Evolutionary conservation across 352 stramenopile species (phyloP), one percentile per base, ranked within the genome.

Genomic region (Elongisporangium anandrum): DNA sequence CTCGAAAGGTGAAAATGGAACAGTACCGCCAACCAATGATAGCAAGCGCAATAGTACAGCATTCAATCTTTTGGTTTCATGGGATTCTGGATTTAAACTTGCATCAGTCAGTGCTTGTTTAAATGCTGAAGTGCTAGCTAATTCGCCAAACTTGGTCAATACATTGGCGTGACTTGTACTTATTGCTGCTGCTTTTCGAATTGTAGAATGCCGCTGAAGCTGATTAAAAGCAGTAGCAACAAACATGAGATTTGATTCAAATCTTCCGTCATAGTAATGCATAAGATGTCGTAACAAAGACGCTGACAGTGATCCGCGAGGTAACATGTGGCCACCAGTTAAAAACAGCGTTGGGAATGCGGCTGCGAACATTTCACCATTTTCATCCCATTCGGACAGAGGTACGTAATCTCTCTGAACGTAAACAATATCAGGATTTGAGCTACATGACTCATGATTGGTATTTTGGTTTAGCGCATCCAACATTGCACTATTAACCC

Each of bases 1-100:
- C 20, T 75, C 67, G 26, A 75, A 71, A 0, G 60, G 60, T 7
- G 67, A 75, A 54, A 75, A 71, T 1, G 63, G 59, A 2, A 73
- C 66, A 19, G 9, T 41, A 3, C 56, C 56, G 1, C 62, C 62
- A 5, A 73, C 59, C 0, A 73, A 12, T 3, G 66, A 61, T 0
- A 70, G 19, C 0, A 73, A 41, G 15, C 61, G 57, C 10, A 73
- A 41, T 2, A 73, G 41, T 1, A 29, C 26, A 0, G 56, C 49
- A 54, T 73, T 69, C 54, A 68, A 26, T 12, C 38, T 22, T 17
- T 47, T 56, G 3, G 61, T 45, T 9, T 56, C 55, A n/a, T 50
- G 19, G 10, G 19, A 56, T 12, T 60, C 53, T 0, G 55, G 61
- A 21, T 57, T 24, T 38, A 49, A 38, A 19, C 39, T 59, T 52